These are phyloP conservation scores for Populus tremula DNA, from an alignment of 345 rosid species.

Conservation along the genomic window DNA sequence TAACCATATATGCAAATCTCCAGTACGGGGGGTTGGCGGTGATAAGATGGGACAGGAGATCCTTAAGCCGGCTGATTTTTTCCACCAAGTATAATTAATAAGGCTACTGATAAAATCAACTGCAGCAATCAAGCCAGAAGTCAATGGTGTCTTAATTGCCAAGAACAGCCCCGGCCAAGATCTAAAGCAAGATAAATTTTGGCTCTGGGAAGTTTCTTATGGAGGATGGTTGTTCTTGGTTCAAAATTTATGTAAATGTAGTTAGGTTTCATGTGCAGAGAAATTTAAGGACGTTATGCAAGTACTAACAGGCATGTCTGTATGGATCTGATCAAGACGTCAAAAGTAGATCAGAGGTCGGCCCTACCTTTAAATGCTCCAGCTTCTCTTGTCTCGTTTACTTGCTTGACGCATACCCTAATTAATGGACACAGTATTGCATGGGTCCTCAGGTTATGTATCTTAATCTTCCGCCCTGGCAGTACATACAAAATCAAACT, in stretches of 20 bases:
- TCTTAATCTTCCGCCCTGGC: neutral
- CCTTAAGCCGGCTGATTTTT: neutral
- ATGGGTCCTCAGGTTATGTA: no score
- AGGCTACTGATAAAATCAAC: neutral
- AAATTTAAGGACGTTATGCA: neutral
- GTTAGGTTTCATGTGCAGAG: neutral
- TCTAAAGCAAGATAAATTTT: neutral
- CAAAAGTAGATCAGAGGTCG: neutral
- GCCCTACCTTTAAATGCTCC: neutral
- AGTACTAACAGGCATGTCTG: neutral
- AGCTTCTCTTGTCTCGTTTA: neutral
- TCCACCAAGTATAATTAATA: neutral
- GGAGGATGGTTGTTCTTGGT: neutral
- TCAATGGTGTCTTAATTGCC: neutral
- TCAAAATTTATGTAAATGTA: neutral
- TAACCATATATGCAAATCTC: no score
- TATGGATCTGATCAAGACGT: neutral
- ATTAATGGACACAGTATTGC: no score
- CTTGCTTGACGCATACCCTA: neutral
- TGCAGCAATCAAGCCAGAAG: neutral
- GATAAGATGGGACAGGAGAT: neutral
- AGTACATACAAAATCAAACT: neutral
- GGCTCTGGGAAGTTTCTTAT: no score
- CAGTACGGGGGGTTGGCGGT: no score
- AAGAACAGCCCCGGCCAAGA: no score